phyloP scores from a whole-genome alignment of 2,329 filamentous ascomycete genomes.

The Laburnicola sp. region DNA sequence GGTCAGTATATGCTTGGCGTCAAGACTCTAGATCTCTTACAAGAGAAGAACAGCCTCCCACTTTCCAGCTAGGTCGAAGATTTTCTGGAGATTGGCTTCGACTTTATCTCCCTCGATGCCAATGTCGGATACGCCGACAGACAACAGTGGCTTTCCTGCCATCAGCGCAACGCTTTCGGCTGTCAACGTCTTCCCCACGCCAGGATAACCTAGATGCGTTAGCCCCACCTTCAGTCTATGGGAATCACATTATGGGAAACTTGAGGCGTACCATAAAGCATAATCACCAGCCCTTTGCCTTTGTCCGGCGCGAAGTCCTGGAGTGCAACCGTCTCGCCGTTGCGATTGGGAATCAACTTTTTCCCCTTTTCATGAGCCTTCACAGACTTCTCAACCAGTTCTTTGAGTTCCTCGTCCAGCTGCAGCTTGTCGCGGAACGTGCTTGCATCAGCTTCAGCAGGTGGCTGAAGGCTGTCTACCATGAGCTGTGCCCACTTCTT shows the following conservation, averaged over 20 bases:
- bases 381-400: conserved; percentile 1
- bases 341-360: conserved; percentile 11
- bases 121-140: conserved; percentile 53
- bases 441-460: conserved; percentile 2
- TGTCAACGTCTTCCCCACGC: conserved; percentile 55
- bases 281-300: conserved; percentile 8
- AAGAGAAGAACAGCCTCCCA: conserved; percentile 54
- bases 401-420: conserved; percentile 7
- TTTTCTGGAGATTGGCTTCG: conserved; percentile 49
- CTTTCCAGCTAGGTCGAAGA: conserved; percentile 51
- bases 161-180: conserved; percentile 8
- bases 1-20: neutral
- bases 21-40: neutral
- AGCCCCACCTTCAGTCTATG: neutral
- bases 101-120: conserved; percentile 47
- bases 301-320: conserved; percentile 54
- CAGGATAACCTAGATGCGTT: conserved; percentile 41
- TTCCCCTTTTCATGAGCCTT: conserved; percentile 2
- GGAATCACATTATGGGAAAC: too few relatives aligned
- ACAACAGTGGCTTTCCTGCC: conserved; percentile 30
- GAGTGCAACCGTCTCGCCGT: conserved; percentile 53
- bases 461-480: neutral
- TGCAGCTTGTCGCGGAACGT: conserved; percentile 5
- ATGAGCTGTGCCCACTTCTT: conserved; percentile 11
- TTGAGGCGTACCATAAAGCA: conserved; percentile 31